Conservation (phyloP, 2,329 filamentous ascomycete genomes). For the Graphiopsis chlorocephala region DNA sequence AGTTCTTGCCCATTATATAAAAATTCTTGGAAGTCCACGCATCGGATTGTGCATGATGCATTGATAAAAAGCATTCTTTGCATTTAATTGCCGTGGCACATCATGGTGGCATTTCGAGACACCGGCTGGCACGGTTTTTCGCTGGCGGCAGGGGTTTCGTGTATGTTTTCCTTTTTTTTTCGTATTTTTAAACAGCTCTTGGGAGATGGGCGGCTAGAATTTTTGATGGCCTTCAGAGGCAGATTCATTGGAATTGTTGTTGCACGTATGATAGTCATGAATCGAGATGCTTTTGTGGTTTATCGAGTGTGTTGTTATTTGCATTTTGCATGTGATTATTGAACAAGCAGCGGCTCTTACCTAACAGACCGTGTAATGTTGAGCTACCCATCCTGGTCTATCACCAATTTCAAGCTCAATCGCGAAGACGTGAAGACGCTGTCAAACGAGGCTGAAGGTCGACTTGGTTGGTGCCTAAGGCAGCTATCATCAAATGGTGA, state of each 20-base stretch:
- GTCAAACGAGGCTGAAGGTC: background rate
- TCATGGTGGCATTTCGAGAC: background rate
- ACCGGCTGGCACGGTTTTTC: constrained; percentile 9
- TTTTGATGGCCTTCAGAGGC: background rate
- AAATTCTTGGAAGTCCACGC: background rate
- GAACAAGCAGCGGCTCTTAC: background rate
- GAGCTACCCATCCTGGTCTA: background rate
- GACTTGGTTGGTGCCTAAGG: background rate
- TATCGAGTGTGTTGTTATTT: too few species aligned
- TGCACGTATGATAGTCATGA: background rate
- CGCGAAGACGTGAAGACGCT: background rate
- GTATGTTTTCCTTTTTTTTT: background rate
- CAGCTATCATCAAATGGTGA: background rate
- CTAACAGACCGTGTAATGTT: background rate
- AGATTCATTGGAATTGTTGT: background rate
- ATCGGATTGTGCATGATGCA: background rate
- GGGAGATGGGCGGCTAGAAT: background rate
- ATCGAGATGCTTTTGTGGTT: background rate
- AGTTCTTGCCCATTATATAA: constrained; percentile 22
- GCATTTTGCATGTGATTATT: background rate
- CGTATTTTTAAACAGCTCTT: too few species aligned
- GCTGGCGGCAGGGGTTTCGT: background rate
- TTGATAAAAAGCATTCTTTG: background rate
- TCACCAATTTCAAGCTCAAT: background rate
- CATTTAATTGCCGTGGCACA: background rate